A percentile compares a stretch with the other conserved stretches of the same genome.
phyloP scores from a whole-genome alignment of 352 stramenopile genomes.

The Phytophthora pini region DNA sequence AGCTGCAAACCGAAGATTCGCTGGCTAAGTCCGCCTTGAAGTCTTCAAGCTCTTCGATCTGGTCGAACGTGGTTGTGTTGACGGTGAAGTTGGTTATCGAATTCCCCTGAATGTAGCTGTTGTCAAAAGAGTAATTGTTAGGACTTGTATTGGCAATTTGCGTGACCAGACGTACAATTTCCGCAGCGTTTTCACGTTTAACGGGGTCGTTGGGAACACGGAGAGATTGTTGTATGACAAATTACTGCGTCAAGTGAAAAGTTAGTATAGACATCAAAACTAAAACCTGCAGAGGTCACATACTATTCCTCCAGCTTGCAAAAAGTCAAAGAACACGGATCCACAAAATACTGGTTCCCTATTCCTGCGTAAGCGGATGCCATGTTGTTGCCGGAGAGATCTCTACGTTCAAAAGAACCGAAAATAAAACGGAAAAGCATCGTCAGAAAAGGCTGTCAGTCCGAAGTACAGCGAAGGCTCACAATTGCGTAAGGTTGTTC shows the following conservation, averaged over 20 bases:
- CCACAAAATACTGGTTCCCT: slow-evolving; percentile 15
- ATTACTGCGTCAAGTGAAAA: slow-evolving; percentile 25
- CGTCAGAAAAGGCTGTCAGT: too few relatives aligned
- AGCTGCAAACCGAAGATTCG: slow-evolving; percentile 11
- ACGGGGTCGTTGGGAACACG: slow-evolving; percentile 28
- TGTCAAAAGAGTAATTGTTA: neutral
- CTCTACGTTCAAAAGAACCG: slow-evolving; percentile 25
- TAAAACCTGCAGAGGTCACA: neutral
- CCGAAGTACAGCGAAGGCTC: slow-evolving; percentile 2
- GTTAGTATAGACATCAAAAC: neutral
- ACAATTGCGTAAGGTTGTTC: slow-evolving; percentile 39
- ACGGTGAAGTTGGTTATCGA: slow-evolving; percentile 38
- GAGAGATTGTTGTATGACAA: slow-evolving; percentile 45
- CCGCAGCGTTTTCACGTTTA: slow-evolving; percentile 32
- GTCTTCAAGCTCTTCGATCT: slow-evolving; percentile 27
- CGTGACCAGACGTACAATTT: slow-evolving; percentile 29
- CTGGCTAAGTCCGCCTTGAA: slow-evolving; percentile 29
- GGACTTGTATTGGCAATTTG: neutral
- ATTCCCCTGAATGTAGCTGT: slow-evolving; percentile 41
- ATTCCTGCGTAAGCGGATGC: slow-evolving; percentile 37
- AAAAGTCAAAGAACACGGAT: slow-evolving; percentile 22
- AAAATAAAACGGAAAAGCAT: neutral
- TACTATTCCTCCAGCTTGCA: slow-evolving; percentile 45
- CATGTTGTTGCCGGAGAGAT: slow-evolving; percentile 51
- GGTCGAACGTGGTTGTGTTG: slow-evolving; percentile 23